phyloP scores from a whole-genome alignment of 2,329 filamentous ascomycete species.

The Dothideomycetes sp. region DNA sequence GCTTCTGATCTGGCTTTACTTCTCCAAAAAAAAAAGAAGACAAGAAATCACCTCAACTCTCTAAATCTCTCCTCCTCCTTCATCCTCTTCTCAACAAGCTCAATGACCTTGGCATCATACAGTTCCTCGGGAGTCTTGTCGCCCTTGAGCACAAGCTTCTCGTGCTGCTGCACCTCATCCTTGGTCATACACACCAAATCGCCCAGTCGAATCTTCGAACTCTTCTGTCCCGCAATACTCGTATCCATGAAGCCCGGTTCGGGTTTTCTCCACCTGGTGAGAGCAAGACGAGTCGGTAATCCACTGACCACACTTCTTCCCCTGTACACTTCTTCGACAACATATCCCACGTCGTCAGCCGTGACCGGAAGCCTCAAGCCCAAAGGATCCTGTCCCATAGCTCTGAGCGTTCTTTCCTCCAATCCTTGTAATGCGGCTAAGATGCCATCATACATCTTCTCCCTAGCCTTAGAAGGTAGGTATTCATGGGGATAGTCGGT shows the following conservation, averaged over 20 bases:
- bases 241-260: slow-evolving; percentile 53
- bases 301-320: slow-evolving; percentile 78
- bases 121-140: slow-evolving; percentile 59
- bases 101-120: slow-evolving; percentile 60
- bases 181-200: slow-evolving; percentile 89
- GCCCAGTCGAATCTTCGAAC: slow-evolving; percentile 55
- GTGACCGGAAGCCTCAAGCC: slow-evolving; percentile 75
- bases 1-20: too few relatives aligned
- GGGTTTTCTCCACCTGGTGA: slow-evolving; percentile 74
- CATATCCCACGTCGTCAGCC: slow-evolving; percentile 71
- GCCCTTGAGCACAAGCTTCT: slow-evolving; percentile 66
- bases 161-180: slow-evolving; percentile 73
- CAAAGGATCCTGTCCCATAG: slow-evolving; percentile 45
- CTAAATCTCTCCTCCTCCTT: slow-evolving; percentile 47
- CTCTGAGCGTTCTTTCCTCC: slow-evolving; percentile 65
- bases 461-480: slow-evolving; percentile 66
- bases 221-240: slow-evolving; percentile 62
- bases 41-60: slow-evolving; percentile 7
- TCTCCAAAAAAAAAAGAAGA: too few relatives aligned
- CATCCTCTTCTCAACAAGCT: slow-evolving; percentile 56
- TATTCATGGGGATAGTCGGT: slow-evolving; percentile 80
- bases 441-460: slow-evolving; percentile 87
- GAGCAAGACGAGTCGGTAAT: slow-evolving; percentile 64
- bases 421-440: slow-evolving; percentile 63
- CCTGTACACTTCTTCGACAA: slow-evolving; percentile 81